Conservation (phyloP, 1,284 basidiomycete genomes). For the Pascua guehoae region DNA sequence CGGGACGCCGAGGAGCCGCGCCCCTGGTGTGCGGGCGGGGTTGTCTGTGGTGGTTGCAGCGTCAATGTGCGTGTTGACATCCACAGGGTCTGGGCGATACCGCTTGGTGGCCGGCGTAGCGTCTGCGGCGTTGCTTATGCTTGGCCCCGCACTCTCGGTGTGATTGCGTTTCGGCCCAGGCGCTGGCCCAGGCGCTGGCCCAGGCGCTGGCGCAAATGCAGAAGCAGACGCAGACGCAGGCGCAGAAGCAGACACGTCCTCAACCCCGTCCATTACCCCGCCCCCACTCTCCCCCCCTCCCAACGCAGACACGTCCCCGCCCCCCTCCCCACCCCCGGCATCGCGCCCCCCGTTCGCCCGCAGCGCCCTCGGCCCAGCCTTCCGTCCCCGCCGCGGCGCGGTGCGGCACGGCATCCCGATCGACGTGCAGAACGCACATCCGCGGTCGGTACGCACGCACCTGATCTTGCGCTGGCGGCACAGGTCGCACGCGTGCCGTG, state of each 20-base stretch:
- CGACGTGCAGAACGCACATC: conserved; percentile 8
- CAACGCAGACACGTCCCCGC: neutral
- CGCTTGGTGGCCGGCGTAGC: neutral
- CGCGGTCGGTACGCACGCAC: neutral
- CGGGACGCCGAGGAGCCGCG: conserved; percentile 7
- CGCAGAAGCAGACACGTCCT: neutral
- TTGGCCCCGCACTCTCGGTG: neutral
- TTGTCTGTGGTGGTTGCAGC: neutral
- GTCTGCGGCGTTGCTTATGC: neutral
- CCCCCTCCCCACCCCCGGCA: neutral
- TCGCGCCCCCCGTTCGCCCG: neutral
- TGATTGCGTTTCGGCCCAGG: neutral
- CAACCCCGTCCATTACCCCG: neutral
- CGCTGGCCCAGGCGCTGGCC: neutral
- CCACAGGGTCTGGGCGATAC: neutral
- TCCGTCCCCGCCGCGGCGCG: conserved; percentile 1
- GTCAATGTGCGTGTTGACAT: neutral
- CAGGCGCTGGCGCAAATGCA: no score
- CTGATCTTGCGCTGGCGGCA: conserved; percentile 12
- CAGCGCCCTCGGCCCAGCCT: neutral
- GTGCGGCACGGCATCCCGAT: conserved; percentile 8
- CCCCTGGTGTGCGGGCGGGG: neutral
- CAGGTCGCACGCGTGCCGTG: conserved; percentile 7
- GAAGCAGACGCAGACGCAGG: no score
- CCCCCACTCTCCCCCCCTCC: neutral